Conservation (phyloP, 177 flowering plant genomes). For the Tripterygium wilfordii region DNA sequence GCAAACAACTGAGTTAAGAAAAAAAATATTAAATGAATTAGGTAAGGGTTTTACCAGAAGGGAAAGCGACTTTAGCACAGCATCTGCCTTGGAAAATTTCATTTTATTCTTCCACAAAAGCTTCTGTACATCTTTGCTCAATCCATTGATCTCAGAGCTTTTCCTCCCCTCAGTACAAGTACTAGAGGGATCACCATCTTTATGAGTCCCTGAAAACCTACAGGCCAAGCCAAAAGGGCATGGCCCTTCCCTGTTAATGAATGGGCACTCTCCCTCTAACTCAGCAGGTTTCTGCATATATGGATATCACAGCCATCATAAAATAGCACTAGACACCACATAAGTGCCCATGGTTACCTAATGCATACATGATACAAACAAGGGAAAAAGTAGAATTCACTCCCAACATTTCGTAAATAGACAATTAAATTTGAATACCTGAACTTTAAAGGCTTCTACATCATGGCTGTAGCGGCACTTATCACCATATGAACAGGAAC, state of each 20-base stretch:
- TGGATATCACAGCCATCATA: neutral
- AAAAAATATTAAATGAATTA: neutral
- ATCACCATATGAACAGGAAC: conserved; percentile 55
- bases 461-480: conserved; percentile 91
- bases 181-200: conserved; percentile 22
- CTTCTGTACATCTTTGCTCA: conserved; percentile 83
- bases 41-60: conserved; percentile 36
- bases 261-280: conserved; percentile 80
- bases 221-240: conserved; percentile 92
- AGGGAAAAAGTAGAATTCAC: too few relatives aligned
- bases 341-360: too few relatives aligned
- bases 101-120: conserved; percentile 88
- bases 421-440: conserved; percentile 34
- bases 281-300: conserved; percentile 77
- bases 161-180: conserved; percentile 14
- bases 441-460: conserved; percentile 66
- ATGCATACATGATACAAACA: too few relatives aligned
- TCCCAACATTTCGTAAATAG: too few relatives aligned
- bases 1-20: too few relatives aligned
- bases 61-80: conserved; percentile 69
- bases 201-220: conserved; percentile 74
- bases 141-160: conserved; percentile 59
- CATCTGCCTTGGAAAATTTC: conserved; percentile 70
- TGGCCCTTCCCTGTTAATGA: conserved; percentile 34
- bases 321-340: neutral